Evolutionary conservation across 208 protist species (phyloP), one percentile per base, ranked within the genome.

Genomic region (Trypanosomatidae sp.): DNA sequence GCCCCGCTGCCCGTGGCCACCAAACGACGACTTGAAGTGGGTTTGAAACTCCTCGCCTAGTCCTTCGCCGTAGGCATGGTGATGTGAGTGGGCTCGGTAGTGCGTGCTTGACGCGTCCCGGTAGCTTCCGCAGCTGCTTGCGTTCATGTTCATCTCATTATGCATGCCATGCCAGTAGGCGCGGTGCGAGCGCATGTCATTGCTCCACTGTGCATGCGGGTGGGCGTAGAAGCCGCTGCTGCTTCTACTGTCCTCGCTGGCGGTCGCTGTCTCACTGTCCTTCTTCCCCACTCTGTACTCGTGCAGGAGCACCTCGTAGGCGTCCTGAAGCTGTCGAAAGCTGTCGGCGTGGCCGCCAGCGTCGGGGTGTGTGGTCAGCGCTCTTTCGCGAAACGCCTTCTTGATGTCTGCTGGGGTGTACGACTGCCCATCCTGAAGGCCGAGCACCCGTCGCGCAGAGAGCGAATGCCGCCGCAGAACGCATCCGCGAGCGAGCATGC

Each of bases 301-400:
- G 25, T 55, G 56, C 28, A 81, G 76, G 0, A 95, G 85, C 13
- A 77, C 65, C 50, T 88, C 77, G 65, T 94, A 89, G 17, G 87
- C 89, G 22, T 79, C 73, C 19, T 79, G 71, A 8, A 95, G 55
- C 55, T 80, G 53, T 25, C 86, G 77, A 79, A 92, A 94, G 46
- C 66, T 30, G 30, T 55, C 55, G 3, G 69, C 50, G 17, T 86
- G 82, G 7, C 76, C 78, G 28, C 76, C 70, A 68, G 83, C 67
- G 71, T 94, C 89, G 46, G 89, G 89, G 75, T 92, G 89, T 53
- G 84, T 62, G 41, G 77, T 68, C 43, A 92, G 71, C 15, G 85
- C 87, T 74, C 82, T 86, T 46, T 81, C 71, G 30, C 73, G 77
- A 66, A 88, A 91, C 43, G 86, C 89, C 56, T 77, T 76, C 19